A percentile compares a stretch with the other conserved stretches of the same genome.
These are phyloP conservation scores for Amphibolis antarctica DNA, from an alignment of 106 monocot genomes.

Conservation along the genomic window DNA sequence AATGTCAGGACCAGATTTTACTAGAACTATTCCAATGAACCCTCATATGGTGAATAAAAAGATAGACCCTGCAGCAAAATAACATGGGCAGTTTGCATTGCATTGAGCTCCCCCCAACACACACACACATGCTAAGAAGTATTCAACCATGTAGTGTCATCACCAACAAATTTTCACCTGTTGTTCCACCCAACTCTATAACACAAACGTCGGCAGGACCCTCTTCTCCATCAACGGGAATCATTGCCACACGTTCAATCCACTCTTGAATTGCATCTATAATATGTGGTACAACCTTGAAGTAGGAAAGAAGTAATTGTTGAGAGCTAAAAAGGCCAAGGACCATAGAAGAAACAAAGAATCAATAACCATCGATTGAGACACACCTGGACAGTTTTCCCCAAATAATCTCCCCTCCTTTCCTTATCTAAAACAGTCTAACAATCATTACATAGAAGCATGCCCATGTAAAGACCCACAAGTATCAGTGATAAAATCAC, in stretches of 20 bases:
- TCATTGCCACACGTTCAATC: conserved; percentile 16
- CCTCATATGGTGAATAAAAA: too few relatives aligned
- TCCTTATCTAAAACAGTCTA: conserved; percentile 63
- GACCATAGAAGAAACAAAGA: background rate
- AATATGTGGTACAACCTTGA: conserved; percentile 25
- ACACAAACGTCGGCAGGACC: conserved; percentile 25
- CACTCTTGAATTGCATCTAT: conserved; percentile 26
- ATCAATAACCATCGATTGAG: background rate
- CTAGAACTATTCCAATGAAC: too few relatives aligned
- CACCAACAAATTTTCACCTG: conserved; percentile 6
- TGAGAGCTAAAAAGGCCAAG: background rate
- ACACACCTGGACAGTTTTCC: conserved; percentile 63
- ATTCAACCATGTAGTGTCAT: background rate
- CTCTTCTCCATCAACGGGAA: conserved; percentile 23
- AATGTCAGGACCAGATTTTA: too few relatives aligned
- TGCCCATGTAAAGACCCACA: too few relatives aligned
- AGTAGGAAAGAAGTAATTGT: background rate
- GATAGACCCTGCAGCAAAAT: too few relatives aligned
- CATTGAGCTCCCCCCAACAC: too few relatives aligned
- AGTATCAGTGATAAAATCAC: background rate
- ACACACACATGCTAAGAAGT: too few relatives aligned
- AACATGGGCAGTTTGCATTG: too few relatives aligned
- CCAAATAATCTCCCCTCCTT: conserved; percentile 59
- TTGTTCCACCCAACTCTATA: conserved; percentile 23
- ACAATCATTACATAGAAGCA: background rate